These are phyloP conservation scores for Chlamydomonas sp. DNA, from an alignment of 139 green algal species.

Conservation along the genomic window DNA sequence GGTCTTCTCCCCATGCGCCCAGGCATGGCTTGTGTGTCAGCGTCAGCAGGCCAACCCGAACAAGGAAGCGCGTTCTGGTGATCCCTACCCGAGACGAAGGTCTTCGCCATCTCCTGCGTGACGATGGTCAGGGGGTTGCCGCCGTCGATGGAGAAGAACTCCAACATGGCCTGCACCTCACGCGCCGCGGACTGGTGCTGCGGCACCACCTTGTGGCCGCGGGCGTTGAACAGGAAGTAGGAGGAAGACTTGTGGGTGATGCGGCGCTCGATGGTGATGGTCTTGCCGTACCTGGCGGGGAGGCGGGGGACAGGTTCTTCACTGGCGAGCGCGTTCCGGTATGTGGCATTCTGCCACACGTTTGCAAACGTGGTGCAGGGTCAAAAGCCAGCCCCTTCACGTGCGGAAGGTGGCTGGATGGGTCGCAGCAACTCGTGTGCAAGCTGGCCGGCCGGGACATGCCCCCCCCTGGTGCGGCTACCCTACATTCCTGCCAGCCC, in stretches of 20 bases:
- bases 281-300: conserved; percentile 53
- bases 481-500: background rate
- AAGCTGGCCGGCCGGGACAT: background rate
- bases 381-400: background rate
- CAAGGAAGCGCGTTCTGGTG: background rate
- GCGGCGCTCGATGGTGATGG: conserved; percentile 75
- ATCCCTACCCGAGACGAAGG: conserved; percentile 64
- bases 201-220: background rate
- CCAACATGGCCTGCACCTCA: conserved; percentile 43
- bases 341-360: too few relatives aligned
- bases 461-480: background rate
- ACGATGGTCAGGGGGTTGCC: conserved; percentile 67
- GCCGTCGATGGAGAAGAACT: conserved; percentile 60
- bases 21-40: background rate
- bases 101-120: conserved; percentile 71
- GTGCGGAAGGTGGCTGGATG: background rate
- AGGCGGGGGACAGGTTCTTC: background rate
- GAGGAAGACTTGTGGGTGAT: conserved; percentile 33
- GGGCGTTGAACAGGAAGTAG: conserved; percentile 22
- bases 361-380: too few relatives aligned
- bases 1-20: background rate
- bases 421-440: background rate
- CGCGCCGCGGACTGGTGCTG: background rate
- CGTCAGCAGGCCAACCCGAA: background rate
- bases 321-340: too few relatives aligned